phyloP scores from a whole-genome alignment of 495 filamentous ascomycete genomes.

The Trichocladium antarcticum region DNA sequence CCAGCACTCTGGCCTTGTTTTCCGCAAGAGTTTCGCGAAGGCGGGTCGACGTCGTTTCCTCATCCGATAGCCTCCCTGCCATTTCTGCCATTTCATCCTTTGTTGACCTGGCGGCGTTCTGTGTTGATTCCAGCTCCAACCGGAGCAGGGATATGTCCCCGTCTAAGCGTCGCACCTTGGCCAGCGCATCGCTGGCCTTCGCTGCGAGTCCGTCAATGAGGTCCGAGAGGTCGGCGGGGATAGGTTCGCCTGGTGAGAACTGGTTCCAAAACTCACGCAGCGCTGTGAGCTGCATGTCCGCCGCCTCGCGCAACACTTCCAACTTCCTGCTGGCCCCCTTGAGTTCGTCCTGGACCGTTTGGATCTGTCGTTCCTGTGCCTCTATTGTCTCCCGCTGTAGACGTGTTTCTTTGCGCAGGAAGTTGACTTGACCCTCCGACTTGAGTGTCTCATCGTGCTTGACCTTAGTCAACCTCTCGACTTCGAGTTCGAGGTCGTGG shows the following conservation, averaged over 20 bases:
- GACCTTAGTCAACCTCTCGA: constrained; percentile 49
- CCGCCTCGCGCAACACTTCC: constrained; percentile 34
- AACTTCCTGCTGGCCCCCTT: constrained; percentile 42
- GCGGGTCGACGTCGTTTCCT: constrained; percentile 32
- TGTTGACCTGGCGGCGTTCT: constrained; percentile 24
- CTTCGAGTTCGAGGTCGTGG: constrained; percentile 55
- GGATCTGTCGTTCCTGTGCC: constrained; percentile 43
- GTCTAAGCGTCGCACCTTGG: constrained; percentile 33
- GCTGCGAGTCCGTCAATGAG: constrained; percentile 55
- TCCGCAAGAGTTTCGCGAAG: constrained; percentile 43
- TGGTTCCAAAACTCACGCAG: constrained; percentile 53
- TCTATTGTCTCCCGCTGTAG: constrained; percentile 44
- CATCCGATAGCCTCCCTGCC: constrained; percentile 40
- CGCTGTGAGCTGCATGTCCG: constrained; percentile 42
- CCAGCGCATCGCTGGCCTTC: constrained; percentile 44
- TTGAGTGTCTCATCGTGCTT: constrained; percentile 47
- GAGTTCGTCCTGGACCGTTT: constrained; percentile 41
- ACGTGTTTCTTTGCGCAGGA: constrained; percentile 45
- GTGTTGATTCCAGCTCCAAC: constrained; percentile 35
- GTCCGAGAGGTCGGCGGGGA: constrained; percentile 46
- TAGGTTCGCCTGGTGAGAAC: constrained; percentile 44
- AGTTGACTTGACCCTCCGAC: constrained; percentile 44
- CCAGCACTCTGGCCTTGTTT: constrained; percentile 46
- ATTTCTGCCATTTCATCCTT: constrained; percentile 31
- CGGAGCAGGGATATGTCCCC: constrained; percentile 35